Conservation (phyloP, 192 early-diverging fungal species). For the Backusella luteola region DNA sequence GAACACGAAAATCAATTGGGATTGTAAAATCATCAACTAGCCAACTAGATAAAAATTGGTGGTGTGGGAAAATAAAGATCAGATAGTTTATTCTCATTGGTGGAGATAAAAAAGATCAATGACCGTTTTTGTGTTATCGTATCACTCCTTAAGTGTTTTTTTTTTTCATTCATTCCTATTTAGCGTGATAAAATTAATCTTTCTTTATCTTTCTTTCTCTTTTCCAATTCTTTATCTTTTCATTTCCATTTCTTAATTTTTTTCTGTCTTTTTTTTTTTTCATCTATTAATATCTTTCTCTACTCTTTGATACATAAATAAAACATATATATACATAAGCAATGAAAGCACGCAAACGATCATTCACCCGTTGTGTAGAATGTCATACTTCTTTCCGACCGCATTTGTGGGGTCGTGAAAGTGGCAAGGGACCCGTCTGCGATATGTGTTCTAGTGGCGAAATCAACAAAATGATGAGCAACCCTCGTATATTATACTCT, state of each 20-base stretch:
- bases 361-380: conserved; percentile 30
- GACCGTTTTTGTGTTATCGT: conserved; percentile 11
- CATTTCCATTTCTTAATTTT: neutral
- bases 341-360: conserved; percentile 23
- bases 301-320: neutral
- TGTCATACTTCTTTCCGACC: conserved; percentile 25
- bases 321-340: neutral
- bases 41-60: neutral
- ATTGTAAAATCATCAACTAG: conserved; percentile 6
- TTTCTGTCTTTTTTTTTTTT: conserved; percentile 1
- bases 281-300: neutral
- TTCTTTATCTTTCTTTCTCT: conserved; percentile 1
- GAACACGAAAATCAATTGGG: conserved; percentile 4
- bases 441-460: conserved; percentile 22
- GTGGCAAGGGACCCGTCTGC: conserved; percentile 25
- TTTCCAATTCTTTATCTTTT: conserved; percentile 8
- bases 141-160: neutral
- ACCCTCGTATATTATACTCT: neutral
- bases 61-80: conserved; percentile 19
- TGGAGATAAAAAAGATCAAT: conserved; percentile 18
- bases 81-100: conserved; percentile 3
- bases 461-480: neutral
- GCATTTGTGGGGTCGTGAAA: conserved; percentile 25
- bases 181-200: neutral
- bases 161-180: neutral